A percentile compares a stretch with the other conserved stretches of the same genome.
These are phyloP conservation scores for Sclerotinia trifoliorum DNA, from an alignment of 2,329 filamentous ascomycete genomes.

Conservation along the genomic window DNA sequence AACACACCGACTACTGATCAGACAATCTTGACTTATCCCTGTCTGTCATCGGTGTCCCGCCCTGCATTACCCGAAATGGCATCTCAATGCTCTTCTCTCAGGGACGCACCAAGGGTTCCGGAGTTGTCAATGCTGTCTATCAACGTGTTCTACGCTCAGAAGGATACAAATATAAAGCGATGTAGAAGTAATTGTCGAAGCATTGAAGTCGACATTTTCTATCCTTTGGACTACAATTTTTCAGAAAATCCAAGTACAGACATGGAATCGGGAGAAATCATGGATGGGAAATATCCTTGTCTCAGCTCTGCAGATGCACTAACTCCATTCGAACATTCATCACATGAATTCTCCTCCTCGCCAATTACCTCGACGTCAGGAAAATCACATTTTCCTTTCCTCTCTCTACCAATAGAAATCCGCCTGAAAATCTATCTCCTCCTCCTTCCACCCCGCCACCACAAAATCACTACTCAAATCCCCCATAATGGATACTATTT, in stretches of 20 bases:
- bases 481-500: constrained; percentile 36
- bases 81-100: not conserved
- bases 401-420: constrained; percentile 36
- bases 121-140: constrained; percentile 20
- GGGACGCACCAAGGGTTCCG: not conserved
- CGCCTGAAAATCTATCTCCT: constrained; percentile 35
- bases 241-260: not conserved
- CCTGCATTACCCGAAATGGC: constrained; percentile 19
- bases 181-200: constrained; percentile 32
- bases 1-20: not conserved
- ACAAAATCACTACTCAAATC: constrained; percentile 36
- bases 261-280: not conserved
- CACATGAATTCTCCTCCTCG: constrained; percentile 6
- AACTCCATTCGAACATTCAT: not conserved
- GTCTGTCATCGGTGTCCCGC: constrained; percentile 6
- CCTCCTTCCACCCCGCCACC: constrained; percentile 34
- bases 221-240: constrained; percentile 17
- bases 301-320: constrained; percentile 2
- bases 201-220: constrained; percentile 31
- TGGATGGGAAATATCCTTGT: constrained; percentile 7
- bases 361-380: not conserved
- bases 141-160: constrained; percentile 29
- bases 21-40: not conserved
- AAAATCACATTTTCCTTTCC: constrained; percentile 29
- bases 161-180: constrained; percentile 14